Evolutionary conservation across 768 basidiomycete species (phyloP), one percentile per base, ranked within the genome.

Genomic region (Podaxis pistillaris): DNA sequence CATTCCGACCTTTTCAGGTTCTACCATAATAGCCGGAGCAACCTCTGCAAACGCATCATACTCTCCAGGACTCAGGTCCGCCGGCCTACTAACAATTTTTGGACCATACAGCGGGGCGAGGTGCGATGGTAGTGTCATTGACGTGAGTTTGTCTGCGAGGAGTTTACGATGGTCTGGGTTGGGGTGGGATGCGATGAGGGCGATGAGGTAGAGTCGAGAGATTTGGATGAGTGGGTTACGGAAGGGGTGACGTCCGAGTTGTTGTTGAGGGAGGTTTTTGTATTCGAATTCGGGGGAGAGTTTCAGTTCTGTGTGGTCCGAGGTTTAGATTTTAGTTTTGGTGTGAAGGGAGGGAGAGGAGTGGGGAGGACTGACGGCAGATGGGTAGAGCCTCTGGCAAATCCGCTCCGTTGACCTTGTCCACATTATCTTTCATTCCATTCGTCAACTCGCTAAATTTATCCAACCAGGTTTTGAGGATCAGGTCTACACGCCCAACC

Each of bases 1-100:
- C 57, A 58, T 58, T 17, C 57, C 57, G 1, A 58, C 28, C 30
- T 50, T 58, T 19, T 37, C 57, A 5, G 57, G 57, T 19, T 58
- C 57, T 11, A 13, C 44, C 57, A 58, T 58, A 36, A 58, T 13
- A 12, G 47, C 26, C 4, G 57, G 57, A 36, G 46, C 57, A 49
- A 58, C 15, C 46, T 58, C 57, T 12, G 57, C 57, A 49, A 58
- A 58, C n/a, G 57, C 24, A 36, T 58, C 57, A 22, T 58, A 58
- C 30, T 58, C 57, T 22, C 57, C 57, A 41, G 57, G 57, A 19
- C 57, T 58, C 46, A 58, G 33, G n/a, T 58, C 57, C 33, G 30
- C 46, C 0, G 57, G 57, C 19, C 57, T 49, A 24, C 47, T 58
- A 19, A 58, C 46, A 5, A 58, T 49, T 37, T 58, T 58, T 15